Evolutionary conservation across 257 asterid species (phyloP).

Genomic region (Petunia secreta): DNA sequence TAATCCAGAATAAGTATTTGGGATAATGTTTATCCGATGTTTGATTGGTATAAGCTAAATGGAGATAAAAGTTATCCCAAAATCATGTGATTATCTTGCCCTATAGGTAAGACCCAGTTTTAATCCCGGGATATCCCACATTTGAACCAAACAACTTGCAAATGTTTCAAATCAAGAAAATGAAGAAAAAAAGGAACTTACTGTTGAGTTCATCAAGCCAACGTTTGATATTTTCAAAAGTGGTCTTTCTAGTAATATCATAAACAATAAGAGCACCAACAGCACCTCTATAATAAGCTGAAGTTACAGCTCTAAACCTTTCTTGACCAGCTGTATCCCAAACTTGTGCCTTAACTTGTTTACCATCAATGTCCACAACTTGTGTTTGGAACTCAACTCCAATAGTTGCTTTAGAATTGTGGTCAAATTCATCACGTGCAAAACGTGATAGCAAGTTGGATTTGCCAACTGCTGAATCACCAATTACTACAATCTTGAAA

Average conservation of each 20-base stretch:
- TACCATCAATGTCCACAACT: constrained; percentile 65
- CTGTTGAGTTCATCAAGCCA: constrained; percentile 80
- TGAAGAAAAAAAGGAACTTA: constrained; percentile 30
- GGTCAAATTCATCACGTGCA: constrained; percentile 75
- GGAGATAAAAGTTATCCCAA: too few species aligned
- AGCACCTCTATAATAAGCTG: constrained; percentile 81
- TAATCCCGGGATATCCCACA: not conserved
- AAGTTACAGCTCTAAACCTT: constrained; percentile 77
- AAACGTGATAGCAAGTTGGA: constrained; percentile 79
- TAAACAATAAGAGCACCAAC: constrained; percentile 72
- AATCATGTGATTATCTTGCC: not conserved
- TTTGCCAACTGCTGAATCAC: constrained; percentile 88
- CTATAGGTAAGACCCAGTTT: not conserved
- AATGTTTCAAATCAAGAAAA: not conserved
- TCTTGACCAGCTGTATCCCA: constrained; percentile 96
- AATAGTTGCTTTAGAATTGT: constrained; percentile 71
- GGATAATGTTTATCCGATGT: too few species aligned
- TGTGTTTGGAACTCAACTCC: constrained; percentile 92
- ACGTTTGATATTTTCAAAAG: constrained; percentile 58
- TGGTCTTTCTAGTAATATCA: constrained; percentile 57
- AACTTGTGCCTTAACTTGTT: constrained; percentile 78
- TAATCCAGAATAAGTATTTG: too few species aligned
- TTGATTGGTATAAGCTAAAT: too few species aligned
- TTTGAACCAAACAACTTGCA: not conserved
- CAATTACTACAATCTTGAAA: constrained; percentile 76